phyloP scores from a whole-genome alignment of 495 filamentous ascomycete genomes.

The Articulospora tetracladia region DNA sequence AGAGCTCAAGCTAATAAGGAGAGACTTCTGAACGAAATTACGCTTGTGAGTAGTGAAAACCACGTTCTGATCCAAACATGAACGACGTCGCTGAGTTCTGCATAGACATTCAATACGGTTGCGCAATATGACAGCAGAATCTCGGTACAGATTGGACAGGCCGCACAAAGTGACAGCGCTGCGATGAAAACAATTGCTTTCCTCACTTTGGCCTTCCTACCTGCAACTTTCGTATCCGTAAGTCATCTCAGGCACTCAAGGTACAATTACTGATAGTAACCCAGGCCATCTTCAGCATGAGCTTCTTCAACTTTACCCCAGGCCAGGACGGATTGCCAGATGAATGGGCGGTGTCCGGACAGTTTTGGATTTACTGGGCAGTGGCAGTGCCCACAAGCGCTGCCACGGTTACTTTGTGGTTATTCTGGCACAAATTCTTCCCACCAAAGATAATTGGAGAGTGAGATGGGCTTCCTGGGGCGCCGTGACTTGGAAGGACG shows the following conservation, averaged over 20 bases:
- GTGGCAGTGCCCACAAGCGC: slow-evolving; percentile 25
- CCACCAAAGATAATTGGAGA: too few species aligned
- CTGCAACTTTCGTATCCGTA: slow-evolving; percentile 34
- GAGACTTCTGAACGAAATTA: slow-evolving; percentile 41
- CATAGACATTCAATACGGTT: slow-evolving; percentile 32
- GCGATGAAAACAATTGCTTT: slow-evolving; percentile 35
- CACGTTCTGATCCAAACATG: too few species aligned
- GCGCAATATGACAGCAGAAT: slow-evolving; percentile 34
- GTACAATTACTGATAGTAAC: neutral
- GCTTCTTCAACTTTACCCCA: slow-evolving; percentile 27
- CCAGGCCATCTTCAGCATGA: slow-evolving; percentile 30
- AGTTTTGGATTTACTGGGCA: slow-evolving; percentile 35
- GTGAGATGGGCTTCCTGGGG: too few species aligned
- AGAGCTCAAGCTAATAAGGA: slow-evolving; percentile 26
- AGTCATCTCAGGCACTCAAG: neutral
- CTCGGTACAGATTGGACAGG: slow-evolving; percentile 18
- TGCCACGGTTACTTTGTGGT: slow-evolving; percentile 9
- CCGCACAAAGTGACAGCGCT: slow-evolving; percentile 28
- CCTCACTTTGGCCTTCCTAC: slow-evolving; percentile 36
- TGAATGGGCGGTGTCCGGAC: slow-evolving; percentile 24
- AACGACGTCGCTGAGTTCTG: neutral
- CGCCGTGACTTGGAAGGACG: too few species aligned
- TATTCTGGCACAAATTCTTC: neutral
- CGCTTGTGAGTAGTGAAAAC: slow-evolving; percentile 20
- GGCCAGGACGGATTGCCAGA: neutral